A percentile compares a stretch with the other conserved stretches of the same genome.
Evolutionary conservation across 768 basidiomycete genomes (phyloP).

Genomic region (Kwoniella bestiolae): DNA sequence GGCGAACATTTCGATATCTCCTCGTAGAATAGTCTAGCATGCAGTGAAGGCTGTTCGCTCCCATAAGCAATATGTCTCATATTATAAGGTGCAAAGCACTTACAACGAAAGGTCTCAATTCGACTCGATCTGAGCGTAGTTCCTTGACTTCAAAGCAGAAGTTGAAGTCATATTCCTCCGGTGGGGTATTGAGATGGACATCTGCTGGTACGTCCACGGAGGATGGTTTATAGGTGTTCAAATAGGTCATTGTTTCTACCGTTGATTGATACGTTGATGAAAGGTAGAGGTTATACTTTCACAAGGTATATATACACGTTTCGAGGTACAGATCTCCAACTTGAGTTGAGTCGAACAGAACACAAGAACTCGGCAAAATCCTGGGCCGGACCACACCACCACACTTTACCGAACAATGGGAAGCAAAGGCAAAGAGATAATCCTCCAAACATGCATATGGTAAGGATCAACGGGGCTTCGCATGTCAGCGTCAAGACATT

Average conservation of each 20-base stretch:
- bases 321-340: too few species aligned
- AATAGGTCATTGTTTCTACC: background rate
- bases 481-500: too few species aligned
- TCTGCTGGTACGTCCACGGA: slow-evolving; percentile 4
- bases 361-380: too few species aligned
- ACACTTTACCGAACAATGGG: too few species aligned
- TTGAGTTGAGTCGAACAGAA: too few species aligned
- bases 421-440: too few species aligned
- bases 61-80: too few species aligned
- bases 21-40: slow-evolving; percentile 36
- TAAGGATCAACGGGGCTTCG: too few species aligned
- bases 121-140: slow-evolving; percentile 43
- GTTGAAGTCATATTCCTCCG: slow-evolving; percentile 51
- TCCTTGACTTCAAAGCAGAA: slow-evolving; percentile 42
- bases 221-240: slow-evolving; percentile 7
- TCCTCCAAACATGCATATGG: too few species aligned
- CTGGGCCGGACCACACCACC: too few species aligned
- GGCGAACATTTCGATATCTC: slow-evolving; percentile 27
- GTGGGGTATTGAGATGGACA: slow-evolving; percentile 14
- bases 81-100: background rate
- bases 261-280: background rate
- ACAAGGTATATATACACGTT: too few species aligned
- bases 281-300: too few species aligned
- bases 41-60: slow-evolving; percentile 35
- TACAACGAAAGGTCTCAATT: slow-evolving; percentile 48